Evolutionary conservation across 1,139 yeast species (phyloP), one percentile per base, ranked within the genome.

Genomic region (Suhomyces coccinellae): DNA sequence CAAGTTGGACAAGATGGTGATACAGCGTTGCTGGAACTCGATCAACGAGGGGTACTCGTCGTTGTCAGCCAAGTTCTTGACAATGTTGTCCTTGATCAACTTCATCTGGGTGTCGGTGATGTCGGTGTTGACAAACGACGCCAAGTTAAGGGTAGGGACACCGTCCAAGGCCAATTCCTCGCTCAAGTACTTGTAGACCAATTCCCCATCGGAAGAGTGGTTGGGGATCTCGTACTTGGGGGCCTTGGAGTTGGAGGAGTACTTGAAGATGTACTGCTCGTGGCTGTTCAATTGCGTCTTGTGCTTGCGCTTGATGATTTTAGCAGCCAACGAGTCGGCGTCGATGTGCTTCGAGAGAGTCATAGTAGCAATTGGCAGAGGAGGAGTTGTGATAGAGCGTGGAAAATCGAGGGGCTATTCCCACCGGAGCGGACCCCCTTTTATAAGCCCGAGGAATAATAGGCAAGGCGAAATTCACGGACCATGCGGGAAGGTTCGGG

Each of bases 21-120:
- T 79, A 67, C 97, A 89, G 55, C 97, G 79, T 51, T 83, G 77
- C 54, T 91, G 96, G 53, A 87, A 63, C 49, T 85, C 93, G 59
- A 88, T 75, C 65, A 90, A 66, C 37, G 91, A 85, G 9, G 97
- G 97, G 64, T 90, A 90, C 70, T 90, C 97, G 63, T 90, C 97
- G 56, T 86, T 85, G 66, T 90, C 97, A 10, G 97, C 96, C 61
- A 90, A 71, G 66, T 90, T 90, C 75, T 90, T 90, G 55, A 88
- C 85, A 50, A 88, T 58, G 63, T 90, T 89, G 59, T 87, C 91
- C 27, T 63, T 46, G 46, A 84, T 77, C 53, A 90, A 73, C 54
- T 73, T 73, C 49, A 55, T 49, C 22, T 67, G 67, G 32, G 64
- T 63, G 4, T 76, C 81, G 47, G 80, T 80, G 36, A 84, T 63